Conservation (phyloP, 2,329 filamentous ascomycete species). For the Setomelanomma holmii region DNA sequence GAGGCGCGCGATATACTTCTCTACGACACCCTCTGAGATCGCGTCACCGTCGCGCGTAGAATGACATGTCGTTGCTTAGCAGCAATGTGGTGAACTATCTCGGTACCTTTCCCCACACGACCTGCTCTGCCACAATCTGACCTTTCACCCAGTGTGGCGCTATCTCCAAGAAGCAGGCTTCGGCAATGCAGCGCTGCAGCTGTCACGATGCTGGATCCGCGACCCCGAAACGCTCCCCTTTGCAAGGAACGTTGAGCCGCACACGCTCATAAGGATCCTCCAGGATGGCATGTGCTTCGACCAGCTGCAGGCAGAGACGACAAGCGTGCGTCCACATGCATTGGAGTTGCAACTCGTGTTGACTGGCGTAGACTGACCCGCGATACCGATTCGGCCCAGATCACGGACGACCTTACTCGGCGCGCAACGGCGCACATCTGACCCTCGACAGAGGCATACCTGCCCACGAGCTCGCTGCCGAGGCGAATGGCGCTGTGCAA, state of each 20-base stretch:
- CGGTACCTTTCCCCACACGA: slow-evolving; percentile 20
- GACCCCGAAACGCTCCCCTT: slow-evolving; percentile 68
- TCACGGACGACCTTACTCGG: slow-evolving; percentile 49
- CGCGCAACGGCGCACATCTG: slow-evolving; percentile 45
- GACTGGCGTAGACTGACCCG: slow-evolving; percentile 36
- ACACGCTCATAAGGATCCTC: slow-evolving; percentile 67
- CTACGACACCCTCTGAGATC: background rate
- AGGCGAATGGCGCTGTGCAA: slow-evolving; percentile 41
- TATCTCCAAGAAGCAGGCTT: slow-evolving; percentile 57
- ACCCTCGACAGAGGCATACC: slow-evolving; percentile 47
- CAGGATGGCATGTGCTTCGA: slow-evolving; percentile 67
- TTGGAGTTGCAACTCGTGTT: slow-evolving; percentile 7
- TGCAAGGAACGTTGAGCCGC: slow-evolving; percentile 64
- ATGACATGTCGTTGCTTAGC: slow-evolving; percentile 56
- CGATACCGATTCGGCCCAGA: slow-evolving; percentile 49
- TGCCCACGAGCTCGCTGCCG: slow-evolving; percentile 42
- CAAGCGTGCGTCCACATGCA: slow-evolving; percentile 32
- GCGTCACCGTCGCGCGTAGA: slow-evolving; percentile 26
- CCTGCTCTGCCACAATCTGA: slow-evolving; percentile 13
- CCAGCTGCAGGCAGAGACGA: slow-evolving; percentile 48
- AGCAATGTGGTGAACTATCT: slow-evolving; percentile 73
- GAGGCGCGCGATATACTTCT: background rate
- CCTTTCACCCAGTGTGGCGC: slow-evolving; percentile 62
- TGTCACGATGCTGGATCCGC: slow-evolving; percentile 68
- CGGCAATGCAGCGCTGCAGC: slow-evolving; percentile 65